Evolutionary conservation across 352 stramenopile genomes (phyloP).

Genomic region (Plasmopara muralis): DNA sequence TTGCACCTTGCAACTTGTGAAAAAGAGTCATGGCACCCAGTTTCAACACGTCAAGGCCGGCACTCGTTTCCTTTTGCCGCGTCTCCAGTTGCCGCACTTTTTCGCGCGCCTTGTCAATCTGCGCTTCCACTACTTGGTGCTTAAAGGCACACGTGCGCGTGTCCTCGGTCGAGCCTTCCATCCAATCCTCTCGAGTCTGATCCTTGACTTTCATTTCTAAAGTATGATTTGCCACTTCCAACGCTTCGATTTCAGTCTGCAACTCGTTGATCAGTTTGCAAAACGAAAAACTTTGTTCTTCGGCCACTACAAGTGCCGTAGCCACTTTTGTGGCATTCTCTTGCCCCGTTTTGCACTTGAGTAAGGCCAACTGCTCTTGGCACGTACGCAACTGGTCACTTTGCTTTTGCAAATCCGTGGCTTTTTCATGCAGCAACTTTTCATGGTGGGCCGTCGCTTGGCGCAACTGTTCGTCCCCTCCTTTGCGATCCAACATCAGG

Average conservation of each 20-base stretch:
- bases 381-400: constrained; percentile 60
- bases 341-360: constrained; percentile 86
- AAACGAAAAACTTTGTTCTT: constrained; percentile 93
- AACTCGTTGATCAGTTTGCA: constrained; percentile 94
- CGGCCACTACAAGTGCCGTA: constrained; percentile 74
- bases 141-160: constrained; percentile 38
- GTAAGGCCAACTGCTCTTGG: constrained; percentile 81
- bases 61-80: constrained; percentile 50
- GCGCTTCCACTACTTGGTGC: constrained; percentile 69
- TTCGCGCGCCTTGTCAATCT: constrained; percentile 81
- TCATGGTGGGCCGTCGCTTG: constrained; percentile 76
- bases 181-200: constrained; percentile 29
- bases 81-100: constrained; percentile 64
- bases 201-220: constrained; percentile 56
- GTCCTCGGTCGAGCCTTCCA: constrained; percentile 43
- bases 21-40: constrained; percentile 66
- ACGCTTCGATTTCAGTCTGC: constrained; percentile 85
- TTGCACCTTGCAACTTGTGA: constrained; percentile 69
- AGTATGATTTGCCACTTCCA: constrained; percentile 82
- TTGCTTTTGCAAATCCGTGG: constrained; percentile 63
- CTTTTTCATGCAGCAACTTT: constrained; percentile 66
- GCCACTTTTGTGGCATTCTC: constrained; percentile 79
- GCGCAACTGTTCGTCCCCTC: constrained; percentile 59
- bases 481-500: constrained; percentile 52
- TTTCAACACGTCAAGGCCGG: constrained; percentile 70